Evolutionary conservation across 345 rosid genomes (phyloP).

Genomic region (Brassica carinata): DNA sequence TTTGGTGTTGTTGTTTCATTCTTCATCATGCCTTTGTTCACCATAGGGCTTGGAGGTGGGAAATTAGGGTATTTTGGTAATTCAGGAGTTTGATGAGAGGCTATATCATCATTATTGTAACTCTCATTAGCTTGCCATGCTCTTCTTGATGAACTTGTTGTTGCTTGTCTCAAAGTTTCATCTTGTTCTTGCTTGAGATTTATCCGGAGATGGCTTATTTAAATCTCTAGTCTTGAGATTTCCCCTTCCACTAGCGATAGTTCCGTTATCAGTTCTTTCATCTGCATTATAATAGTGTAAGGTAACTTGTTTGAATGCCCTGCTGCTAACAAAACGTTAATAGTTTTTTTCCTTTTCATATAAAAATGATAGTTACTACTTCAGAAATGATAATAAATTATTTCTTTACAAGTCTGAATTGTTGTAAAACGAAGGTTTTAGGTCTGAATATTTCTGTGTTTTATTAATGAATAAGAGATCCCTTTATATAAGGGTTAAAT

Average conservation of each 20-base stretch:
- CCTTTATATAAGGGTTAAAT: too few relatives aligned
- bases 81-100: constrained; percentile 20
- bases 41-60: constrained; percentile 47
- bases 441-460: too few relatives aligned
- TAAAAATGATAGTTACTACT: not conserved
- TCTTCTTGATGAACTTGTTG: constrained; percentile 47
- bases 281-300: constrained; percentile 37
- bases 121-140: constrained; percentile 43
- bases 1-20: constrained; percentile 30
- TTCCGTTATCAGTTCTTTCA: constrained; percentile 78
- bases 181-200: constrained; percentile 65
- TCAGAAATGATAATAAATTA: not conserved
- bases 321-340: not conserved
- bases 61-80: constrained; percentile 25
- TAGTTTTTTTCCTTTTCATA: not conserved
- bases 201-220: constrained; percentile 63
- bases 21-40: constrained; percentile 43
- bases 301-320: not conserved
- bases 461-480: too few relatives aligned
- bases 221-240: constrained; percentile 67
- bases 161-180: constrained; percentile 48
- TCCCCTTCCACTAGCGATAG: constrained; percentile 75
- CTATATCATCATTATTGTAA: constrained; percentile 10
- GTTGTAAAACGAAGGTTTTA: too few relatives aligned
- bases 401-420: not conserved